Base-by-base conservation (phyloP, 2,329 filamentous ascomycete genomes). In the Taxawa tesnikishii region DNA sequence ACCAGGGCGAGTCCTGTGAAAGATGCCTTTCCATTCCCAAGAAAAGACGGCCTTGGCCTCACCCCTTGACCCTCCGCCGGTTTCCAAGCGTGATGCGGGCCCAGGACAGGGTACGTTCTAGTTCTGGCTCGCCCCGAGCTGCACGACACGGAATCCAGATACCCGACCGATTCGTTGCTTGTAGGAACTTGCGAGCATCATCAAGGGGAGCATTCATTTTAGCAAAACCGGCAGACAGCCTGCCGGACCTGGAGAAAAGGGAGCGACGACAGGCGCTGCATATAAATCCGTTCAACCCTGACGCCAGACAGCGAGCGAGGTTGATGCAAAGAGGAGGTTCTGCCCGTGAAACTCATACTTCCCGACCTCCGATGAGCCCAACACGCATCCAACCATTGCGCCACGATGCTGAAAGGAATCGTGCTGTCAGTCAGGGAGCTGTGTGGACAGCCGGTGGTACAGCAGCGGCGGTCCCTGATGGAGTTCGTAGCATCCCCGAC, bases 391-490 rank as follows among this genome's bases (percentile, higher is more conserved):
- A 37, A 11, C 11, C 19, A 19, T 26, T n/a, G 21, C 12, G 14
- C 10, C 25, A 15, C 25, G 3, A 12, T 15, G 9, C 14, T 17
- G 8, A 29, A 9, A 33, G 28, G 18, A 23, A 19, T 6, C 35
- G 47, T 31, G 40, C 42, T 48, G 60, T 73, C 38, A 87, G 80
- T 50, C 59, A 66, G 39, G 79, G 80, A 3, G 69, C 76, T 7
- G 67, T 88, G 12, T 93, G 83, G 83, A 72, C 75, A 12, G 75
- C 90, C 8, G 81, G 83, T 15, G 79, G 81, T n/a, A 50, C 72
- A 7, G 69, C 72, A 30, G 70, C 73, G n/a, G 59, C 45, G 5
- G 47, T 52, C 9, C 50, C 49, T 11, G 51, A 54, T 32, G 52
- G 52, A 10, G 48, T 56, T n/a, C 41, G 46, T 23, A 54, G 50